These are phyloP conservation scores for Mycena galopus DNA, from an alignment of 768 basidiomycete species.

Conservation along the genomic window DNA sequence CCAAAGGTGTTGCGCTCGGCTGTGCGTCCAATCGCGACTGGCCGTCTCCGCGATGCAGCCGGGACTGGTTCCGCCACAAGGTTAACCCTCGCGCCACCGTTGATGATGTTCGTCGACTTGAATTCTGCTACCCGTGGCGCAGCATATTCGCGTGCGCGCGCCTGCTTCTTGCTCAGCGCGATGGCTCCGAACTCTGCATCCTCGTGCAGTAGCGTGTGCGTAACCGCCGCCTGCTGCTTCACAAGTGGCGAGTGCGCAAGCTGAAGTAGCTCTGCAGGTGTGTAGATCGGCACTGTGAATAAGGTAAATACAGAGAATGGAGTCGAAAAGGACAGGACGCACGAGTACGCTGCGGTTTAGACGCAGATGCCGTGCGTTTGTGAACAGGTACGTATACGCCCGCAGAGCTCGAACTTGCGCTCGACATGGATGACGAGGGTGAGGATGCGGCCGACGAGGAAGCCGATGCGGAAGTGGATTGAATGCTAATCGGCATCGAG, in stretches of 20 bases:
- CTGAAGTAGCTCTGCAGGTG: constrained; percentile 12
- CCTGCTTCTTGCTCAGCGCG: constrained; percentile 12
- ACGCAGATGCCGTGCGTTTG: constrained; percentile 8
- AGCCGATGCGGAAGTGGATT: not conserved
- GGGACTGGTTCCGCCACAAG: not conserved
- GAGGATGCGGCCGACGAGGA: not conserved
- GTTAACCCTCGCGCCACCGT: too few species aligned
- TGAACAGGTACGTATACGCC: constrained; percentile 32
- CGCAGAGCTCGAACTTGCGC: not conserved
- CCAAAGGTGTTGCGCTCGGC: constrained; percentile 10
- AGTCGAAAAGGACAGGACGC: not conserved
- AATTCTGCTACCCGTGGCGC: not conserved
- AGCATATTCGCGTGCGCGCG: constrained; percentile 26
- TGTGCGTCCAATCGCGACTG: constrained; percentile 1
- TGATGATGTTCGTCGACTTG: not conserved
- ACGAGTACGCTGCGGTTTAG: constrained; percentile 13
- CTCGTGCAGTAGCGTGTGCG: constrained; percentile 1
- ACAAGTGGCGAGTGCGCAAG: constrained; percentile 27
- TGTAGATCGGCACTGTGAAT: constrained; percentile 26
- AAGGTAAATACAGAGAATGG: not conserved
- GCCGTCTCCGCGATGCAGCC: not conserved
- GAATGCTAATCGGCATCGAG: constrained; percentile 13
- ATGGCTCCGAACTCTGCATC: constrained; percentile 3
- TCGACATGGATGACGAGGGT: not conserved
- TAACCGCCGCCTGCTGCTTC: not conserved